phyloP scores from a whole-genome alignment of 441 rosid genomes.

The Jatropha podagrica region DNA sequence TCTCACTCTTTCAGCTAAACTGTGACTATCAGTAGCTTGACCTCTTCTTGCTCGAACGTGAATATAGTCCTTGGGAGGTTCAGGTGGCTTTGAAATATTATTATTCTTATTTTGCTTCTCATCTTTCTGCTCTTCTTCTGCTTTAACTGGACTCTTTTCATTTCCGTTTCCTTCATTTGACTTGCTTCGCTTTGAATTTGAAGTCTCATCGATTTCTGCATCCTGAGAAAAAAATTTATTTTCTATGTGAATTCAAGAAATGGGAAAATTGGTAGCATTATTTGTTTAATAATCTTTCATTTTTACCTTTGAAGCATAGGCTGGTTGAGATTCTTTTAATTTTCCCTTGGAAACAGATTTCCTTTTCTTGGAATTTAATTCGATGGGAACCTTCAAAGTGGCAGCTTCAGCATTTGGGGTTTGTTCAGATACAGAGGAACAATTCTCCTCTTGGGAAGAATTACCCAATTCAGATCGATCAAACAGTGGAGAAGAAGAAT shows the following conservation, averaged over 20 bases:
- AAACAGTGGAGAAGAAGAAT: conserved; percentile 28
- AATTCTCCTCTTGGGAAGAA: conserved; percentile 42
- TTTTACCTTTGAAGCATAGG: conserved; percentile 41
- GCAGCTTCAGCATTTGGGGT: conserved; percentile 30
- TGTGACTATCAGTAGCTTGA: conserved; percentile 96
- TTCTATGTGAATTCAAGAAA: neutral
- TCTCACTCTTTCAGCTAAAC: conserved; percentile 87
- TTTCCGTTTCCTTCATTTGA: conserved; percentile 33
- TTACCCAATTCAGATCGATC: conserved; percentile 39
- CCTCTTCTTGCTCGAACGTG: conserved; percentile 98
- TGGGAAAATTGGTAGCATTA: neutral
- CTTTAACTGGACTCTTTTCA: conserved; percentile 23
- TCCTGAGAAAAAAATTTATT: conserved; percentile 33
- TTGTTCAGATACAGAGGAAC: conserved; percentile 56
- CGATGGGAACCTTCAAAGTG: conserved; percentile 27
- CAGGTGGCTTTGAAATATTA: conserved; percentile 54
- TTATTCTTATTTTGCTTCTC: conserved; percentile 41
- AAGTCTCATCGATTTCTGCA: conserved; percentile 40
- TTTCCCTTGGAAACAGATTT: conserved; percentile 55
- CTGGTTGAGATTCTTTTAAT: conserved; percentile 39
- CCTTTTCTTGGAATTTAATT: conserved; percentile 59
- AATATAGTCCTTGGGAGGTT: conserved; percentile 80
- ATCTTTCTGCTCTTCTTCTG: conserved; percentile 31
- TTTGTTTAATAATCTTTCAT: neutral
- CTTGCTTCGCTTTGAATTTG: conserved; percentile 47